Percentiles rank a stretch among this genome's conserved stretches.
phyloP scores from a whole-genome alignment of 129 eudicot genomes.

The Helianthus tuberosus region DNA sequence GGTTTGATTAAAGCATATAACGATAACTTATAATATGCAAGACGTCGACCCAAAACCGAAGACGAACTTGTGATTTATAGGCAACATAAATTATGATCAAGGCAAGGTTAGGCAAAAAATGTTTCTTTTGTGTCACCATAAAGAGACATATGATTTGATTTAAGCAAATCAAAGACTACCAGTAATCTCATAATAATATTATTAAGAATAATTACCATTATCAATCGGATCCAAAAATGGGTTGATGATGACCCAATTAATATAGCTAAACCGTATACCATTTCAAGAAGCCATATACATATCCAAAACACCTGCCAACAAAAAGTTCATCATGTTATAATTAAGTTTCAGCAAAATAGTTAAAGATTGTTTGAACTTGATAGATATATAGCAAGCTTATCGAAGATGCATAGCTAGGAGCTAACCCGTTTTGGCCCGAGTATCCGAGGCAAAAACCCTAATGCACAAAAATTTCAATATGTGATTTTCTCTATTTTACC shows the following conservation, averaged over 20 bases:
- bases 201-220: constrained; percentile 4
- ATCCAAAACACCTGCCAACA: constrained; percentile 20
- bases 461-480: background rate
- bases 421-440: constrained; percentile 6
- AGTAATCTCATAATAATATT: no score
- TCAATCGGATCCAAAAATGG: constrained; percentile 9
- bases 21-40: no score
- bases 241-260: constrained; percentile 19
- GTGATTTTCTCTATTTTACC: no score
- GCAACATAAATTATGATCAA: no score
- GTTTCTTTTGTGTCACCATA: no score
- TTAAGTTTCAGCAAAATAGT: no score
- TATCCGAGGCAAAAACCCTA: constrained; percentile 29
- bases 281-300: constrained; percentile 23
- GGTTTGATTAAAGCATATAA: background rate
- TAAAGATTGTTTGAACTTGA: no score
- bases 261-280: constrained; percentile 20
- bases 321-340: background rate
- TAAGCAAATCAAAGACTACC: no score
- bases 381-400: background rate
- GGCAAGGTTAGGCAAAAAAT: no score
- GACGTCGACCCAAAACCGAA: no score
- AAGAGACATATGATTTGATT: no score
- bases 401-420: background rate
- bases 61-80: no score